Conservation (phyloP, 2,329 filamentous ascomycete species). For the Parasarocladium wereldwijsianum region DNA sequence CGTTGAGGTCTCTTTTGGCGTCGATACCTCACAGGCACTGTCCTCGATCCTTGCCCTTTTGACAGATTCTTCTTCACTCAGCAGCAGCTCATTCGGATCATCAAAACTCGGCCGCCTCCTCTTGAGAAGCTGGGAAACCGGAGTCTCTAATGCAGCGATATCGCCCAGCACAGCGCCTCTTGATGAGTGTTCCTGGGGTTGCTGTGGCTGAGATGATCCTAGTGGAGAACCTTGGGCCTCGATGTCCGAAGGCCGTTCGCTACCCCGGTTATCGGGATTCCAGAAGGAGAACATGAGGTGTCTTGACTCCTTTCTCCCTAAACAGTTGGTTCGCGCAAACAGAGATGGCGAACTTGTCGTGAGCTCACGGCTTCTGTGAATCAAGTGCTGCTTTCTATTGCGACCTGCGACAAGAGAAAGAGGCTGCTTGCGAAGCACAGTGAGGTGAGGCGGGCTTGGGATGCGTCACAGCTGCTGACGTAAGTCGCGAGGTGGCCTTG, state of each 20-base stretch:
- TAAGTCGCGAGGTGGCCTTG: conserved; percentile 1
- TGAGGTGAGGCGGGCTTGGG: conserved; percentile 1
- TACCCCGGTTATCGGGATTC: conserved; percentile 42
- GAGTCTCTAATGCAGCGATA: conserved; percentile 11
- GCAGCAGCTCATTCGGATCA: conserved; percentile 12
- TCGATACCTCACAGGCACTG: conserved; percentile 1
- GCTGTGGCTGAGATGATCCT: conserved; percentile 14
- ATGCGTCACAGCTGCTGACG: conserved; percentile 2
- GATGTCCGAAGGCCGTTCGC: conserved; percentile 21
- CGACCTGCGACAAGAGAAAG: conserved; percentile 3
- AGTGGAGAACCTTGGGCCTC: conserved; percentile 26
- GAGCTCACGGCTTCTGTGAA: not conserved
- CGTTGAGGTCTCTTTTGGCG: conserved; percentile 17
- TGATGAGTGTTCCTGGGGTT: conserved; percentile 9
- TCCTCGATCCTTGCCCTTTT: conserved; percentile 22
- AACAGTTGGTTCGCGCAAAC: no score
- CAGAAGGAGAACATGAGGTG: conserved; percentile 47
- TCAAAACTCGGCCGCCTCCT: conserved; percentile 22
- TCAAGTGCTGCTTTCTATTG: not conserved
- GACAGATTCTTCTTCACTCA: conserved; percentile 12
- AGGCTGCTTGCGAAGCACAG: conserved; percentile 2
- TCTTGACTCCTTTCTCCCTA: no score
- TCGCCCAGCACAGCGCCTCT: not conserved
- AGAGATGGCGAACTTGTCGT: no score
- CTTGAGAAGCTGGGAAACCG: conserved; percentile 18